Evolutionary conservation across 768 basidiomycete genomes (phyloP), one percentile per base, ranked within the genome.

Genomic region (Russula vinacea): DNA sequence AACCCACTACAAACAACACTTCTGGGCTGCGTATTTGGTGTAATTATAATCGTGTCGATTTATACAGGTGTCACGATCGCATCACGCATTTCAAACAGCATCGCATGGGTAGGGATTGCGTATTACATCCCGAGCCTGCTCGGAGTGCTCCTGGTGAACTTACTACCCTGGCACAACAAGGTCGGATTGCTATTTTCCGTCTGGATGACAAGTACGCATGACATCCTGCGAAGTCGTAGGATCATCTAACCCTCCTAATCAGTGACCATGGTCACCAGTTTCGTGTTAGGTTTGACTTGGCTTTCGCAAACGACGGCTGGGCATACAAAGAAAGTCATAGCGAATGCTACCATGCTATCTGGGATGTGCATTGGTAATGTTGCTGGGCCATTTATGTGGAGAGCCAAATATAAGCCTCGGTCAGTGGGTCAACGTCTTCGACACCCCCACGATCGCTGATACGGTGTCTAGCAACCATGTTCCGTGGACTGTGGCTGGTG

Each of bases 361-460:
- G 86, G 86, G 1, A 91, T 90, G 69, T 84, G 83, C 67, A 65
- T 85, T 29, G 83, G 84, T 33, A 90, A 90, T 62, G 76, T 87
- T 3, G 82, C 81, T n/a, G 84, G 83, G 19, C 88, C 89, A 0
- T 87, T 89, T 69, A 88, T 91, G 86, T 91, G 89, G 89, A 82
- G 85, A 70, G 76, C 76, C 0, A 77, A 82, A 71, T 90, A 87
- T 70, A 81, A 80, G 65, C 89, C 87, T 7, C 80, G 87, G 86
- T 86, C 59, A 22, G 74, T 56, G 29, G 8, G n/a, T n/a, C 10
- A 7, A 61, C n/a, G 8, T 16, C 39, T 7, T 4, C 3, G n/a
- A 11, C 29, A 37, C 44, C 14, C n/a, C 58, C 52, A 49, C 24
- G 11, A 10, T 9, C 32, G 17, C 45, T 45, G 19, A 56, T 47